Evolutionary conservation across 1,284 basidiomycete species (phyloP).

Genomic region (Cutaneotrichosporon arboriforme): DNA sequence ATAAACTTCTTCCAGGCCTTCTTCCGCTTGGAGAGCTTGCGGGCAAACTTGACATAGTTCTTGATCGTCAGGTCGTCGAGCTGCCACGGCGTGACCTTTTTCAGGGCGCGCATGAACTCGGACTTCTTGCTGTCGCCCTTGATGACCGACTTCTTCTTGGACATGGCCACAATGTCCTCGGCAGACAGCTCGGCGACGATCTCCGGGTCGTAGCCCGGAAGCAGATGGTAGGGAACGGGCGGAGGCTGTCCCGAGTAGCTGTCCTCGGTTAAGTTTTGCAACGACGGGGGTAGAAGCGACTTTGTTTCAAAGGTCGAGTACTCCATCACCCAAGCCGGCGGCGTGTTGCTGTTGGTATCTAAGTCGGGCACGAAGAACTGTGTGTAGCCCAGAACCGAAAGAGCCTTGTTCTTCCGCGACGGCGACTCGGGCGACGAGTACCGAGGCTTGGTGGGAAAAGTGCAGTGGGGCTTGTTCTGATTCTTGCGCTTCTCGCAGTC

Average conservation of each 20-base stretch:
- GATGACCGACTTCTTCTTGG: neutral
- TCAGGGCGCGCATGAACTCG: constrained; percentile 39
- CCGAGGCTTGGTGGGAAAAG: constrained; percentile 40
- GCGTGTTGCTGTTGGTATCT: constrained; percentile 55
- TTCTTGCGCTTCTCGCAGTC: constrained; percentile 40
- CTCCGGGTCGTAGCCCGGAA: constrained; percentile 53
- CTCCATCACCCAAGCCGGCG: constrained; percentile 67
- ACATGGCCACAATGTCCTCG: constrained; percentile 1
- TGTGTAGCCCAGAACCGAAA: constrained; percentile 40
- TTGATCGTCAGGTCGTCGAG: constrained; percentile 70
- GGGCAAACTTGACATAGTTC: constrained; percentile 68
- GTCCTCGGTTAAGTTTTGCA: neutral
- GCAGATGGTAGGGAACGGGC: constrained; percentile 59
- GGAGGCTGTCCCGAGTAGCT: constrained; percentile 41
- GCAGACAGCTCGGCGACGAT: constrained; percentile 12
- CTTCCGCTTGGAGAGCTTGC: constrained; percentile 57
- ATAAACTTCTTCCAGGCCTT: constrained; percentile 56
- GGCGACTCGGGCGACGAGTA: constrained; percentile 41
- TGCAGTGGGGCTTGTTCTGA: constrained; percentile 47
- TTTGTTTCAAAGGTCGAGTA: constrained; percentile 62
- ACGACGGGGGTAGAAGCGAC: constrained; percentile 44
- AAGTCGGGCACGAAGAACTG: constrained; percentile 74
- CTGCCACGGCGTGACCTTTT: constrained; percentile 63
- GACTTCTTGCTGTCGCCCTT: constrained; percentile 4
- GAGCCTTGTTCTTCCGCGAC: constrained; percentile 34